Conservation (phyloP, 345 rosid genomes). For the Eucalyptus brandiana region DNA sequence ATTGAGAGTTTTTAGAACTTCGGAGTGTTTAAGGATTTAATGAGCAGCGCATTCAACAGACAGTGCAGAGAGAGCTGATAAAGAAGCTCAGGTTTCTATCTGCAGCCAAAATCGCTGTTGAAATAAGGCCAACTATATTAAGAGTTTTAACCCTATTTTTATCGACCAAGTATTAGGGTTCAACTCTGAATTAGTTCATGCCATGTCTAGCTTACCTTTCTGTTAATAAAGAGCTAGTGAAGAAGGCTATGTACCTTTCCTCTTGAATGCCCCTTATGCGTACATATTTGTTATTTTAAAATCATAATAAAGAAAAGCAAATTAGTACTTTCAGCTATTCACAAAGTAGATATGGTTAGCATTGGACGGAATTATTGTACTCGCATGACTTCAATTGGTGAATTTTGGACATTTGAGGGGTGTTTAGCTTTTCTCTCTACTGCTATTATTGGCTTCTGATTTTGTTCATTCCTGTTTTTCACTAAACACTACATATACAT, state of each 20-base stretch:
- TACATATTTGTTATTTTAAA: background rate
- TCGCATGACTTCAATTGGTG: background rate
- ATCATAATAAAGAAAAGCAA: background rate
- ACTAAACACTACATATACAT: background rate
- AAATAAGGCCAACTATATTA: background rate
- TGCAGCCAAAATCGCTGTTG: background rate
- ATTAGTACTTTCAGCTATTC: background rate
- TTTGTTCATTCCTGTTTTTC: background rate
- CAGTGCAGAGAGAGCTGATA: background rate
- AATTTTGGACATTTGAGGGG: background rate
- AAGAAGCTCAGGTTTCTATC: background rate
- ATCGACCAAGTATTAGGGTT: background rate
- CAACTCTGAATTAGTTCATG: background rate
- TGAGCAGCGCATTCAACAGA: background rate
- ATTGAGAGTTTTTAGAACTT: background rate
- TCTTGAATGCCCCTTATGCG: background rate
- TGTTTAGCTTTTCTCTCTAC: background rate
- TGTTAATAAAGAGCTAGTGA: background rate
- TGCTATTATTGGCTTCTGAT: background rate
- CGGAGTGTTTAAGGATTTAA: background rate
- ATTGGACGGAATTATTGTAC: background rate
- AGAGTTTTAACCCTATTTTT: background rate
- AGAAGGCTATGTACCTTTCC: background rate
- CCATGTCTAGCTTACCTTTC: background rate
- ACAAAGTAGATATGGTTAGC: background rate